Evolutionary conservation across 1,284 basidiomycete genomes (phyloP).

Genomic region (Termitomyces sp.): DNA sequence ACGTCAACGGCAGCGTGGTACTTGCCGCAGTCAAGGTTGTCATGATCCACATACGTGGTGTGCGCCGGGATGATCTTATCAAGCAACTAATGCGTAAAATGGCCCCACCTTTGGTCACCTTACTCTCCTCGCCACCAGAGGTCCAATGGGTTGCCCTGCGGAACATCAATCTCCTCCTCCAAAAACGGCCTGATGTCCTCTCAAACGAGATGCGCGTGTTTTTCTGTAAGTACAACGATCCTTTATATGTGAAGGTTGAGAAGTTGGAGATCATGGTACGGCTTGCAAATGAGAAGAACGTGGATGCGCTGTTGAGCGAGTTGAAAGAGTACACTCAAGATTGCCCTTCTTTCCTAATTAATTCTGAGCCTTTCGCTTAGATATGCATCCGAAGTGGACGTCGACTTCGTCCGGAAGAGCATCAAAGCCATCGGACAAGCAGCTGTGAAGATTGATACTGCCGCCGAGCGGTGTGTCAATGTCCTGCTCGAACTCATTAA

Average conservation of each 20-base stretch:
- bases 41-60: slow-evolving; percentile 91
- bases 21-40: slow-evolving; percentile 95
- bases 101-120: slow-evolving; percentile 90
- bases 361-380: slow-evolving; percentile 32
- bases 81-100: slow-evolving; percentile 92
- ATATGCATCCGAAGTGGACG: slow-evolving; percentile 96
- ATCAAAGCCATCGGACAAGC: slow-evolving; percentile 95
- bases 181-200: slow-evolving; percentile 86
- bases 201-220: slow-evolving; percentile 97
- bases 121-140: slow-evolving; percentile 73
- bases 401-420: slow-evolving; percentile 94
- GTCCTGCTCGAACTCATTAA: slow-evolving; percentile 89
- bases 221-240: slow-evolving; percentile 99
- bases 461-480: slow-evolving; percentile 93
- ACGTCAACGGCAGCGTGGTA: slow-evolving; percentile 93
- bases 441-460: slow-evolving; percentile 91
- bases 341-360: background rate
- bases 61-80: slow-evolving; percentile 81
- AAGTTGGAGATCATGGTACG: slow-evolving; percentile 99
- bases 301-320: slow-evolving; percentile 92
- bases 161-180: slow-evolving; percentile 94
- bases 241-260: slow-evolving; percentile 96
- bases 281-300: slow-evolving; percentile 87
- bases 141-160: slow-evolving; percentile 97
- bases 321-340: slow-evolving; percentile 74